Evolutionary conservation across 352 stramenopile species (phyloP).

Genomic region (Phytophthora idaei): DNA sequence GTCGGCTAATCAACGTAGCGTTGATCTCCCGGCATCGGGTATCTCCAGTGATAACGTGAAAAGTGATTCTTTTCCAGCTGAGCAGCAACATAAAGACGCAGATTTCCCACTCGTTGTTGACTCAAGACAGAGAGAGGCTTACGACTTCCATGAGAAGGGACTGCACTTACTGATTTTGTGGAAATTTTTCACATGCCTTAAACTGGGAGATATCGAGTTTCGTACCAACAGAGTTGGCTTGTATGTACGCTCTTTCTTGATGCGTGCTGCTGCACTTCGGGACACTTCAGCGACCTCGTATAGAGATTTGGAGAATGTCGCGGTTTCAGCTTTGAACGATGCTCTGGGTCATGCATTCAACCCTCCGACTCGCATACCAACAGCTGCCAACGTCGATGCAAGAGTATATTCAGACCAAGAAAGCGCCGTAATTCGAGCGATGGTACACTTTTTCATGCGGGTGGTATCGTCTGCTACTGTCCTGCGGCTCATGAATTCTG

Average conservation of each 20-base stretch:
- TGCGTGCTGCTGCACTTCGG: background rate
- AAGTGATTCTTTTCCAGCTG: background rate
- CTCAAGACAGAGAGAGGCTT: no score
- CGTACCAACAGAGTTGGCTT: background rate
- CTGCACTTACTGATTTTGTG: slow-evolving; percentile 25
- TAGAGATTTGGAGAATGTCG: background rate
- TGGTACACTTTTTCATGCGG: background rate
- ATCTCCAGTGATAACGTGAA: background rate
- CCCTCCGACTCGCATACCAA: background rate
- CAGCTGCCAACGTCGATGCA: background rate
- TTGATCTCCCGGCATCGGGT: no score
- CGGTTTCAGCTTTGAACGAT: background rate
- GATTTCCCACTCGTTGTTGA: no score
- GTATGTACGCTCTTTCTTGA: slow-evolving; percentile 11
- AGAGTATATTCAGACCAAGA: background rate
- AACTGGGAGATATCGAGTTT: background rate
- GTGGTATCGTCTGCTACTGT: background rate
- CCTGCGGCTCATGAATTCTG: background rate
- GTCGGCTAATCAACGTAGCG: background rate
- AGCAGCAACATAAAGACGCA: background rate
- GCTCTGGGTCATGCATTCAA: background rate
- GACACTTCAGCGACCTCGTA: background rate
- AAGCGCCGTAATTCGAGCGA: background rate
- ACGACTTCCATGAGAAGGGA: slow-evolving; percentile 2
- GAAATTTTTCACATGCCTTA: slow-evolving; percentile 13